Evolutionary conservation across 305 asterid genomes (phyloP).

Genomic region (Rubia occidens): DNA sequence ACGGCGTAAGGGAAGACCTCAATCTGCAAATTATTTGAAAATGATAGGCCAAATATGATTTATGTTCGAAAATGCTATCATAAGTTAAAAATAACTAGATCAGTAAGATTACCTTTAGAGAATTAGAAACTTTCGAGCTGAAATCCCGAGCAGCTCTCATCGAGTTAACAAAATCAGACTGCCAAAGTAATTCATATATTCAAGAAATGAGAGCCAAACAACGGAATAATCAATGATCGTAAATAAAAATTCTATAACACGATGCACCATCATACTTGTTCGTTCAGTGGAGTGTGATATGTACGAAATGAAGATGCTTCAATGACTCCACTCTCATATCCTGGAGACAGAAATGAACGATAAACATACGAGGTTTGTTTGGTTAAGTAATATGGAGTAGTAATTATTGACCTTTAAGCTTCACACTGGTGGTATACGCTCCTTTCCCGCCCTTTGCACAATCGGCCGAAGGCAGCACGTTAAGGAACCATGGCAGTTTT

Average conservation of each 20-base stretch:
- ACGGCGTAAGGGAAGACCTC: constrained; percentile 86
- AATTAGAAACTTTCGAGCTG: constrained; percentile 64
- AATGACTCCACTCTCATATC: constrained; percentile 64
- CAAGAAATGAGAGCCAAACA: constrained; percentile 8
- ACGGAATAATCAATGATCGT: not conserved
- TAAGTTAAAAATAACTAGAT: not conserved
- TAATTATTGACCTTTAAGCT: constrained; percentile 49
- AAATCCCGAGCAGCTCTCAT: constrained; percentile 96
- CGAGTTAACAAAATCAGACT: constrained; percentile 84
- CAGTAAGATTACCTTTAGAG: constrained; percentile 50
- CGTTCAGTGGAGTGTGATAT: constrained; percentile 88
- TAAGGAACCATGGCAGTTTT: constrained; percentile 94
- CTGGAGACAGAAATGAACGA: constrained; percentile 26
- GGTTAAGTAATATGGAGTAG: not conserved
- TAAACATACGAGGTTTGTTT: not conserved
- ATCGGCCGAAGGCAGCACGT: constrained; percentile 86
- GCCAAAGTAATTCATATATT: constrained; percentile 13
- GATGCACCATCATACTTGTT: constrained; percentile 52
- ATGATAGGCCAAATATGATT: too few relatives aligned
- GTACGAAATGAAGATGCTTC: constrained; percentile 91
- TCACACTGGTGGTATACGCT: constrained; percentile 75
- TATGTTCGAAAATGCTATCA: not conserved
- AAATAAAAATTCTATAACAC: constrained; percentile 1
- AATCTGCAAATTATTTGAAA: constrained; percentile 44
- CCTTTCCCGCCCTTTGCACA: constrained; percentile 99